phyloP scores from a whole-genome alignment of 2,329 filamentous ascomycete genomes.

The Fusarium sp. region DNA sequence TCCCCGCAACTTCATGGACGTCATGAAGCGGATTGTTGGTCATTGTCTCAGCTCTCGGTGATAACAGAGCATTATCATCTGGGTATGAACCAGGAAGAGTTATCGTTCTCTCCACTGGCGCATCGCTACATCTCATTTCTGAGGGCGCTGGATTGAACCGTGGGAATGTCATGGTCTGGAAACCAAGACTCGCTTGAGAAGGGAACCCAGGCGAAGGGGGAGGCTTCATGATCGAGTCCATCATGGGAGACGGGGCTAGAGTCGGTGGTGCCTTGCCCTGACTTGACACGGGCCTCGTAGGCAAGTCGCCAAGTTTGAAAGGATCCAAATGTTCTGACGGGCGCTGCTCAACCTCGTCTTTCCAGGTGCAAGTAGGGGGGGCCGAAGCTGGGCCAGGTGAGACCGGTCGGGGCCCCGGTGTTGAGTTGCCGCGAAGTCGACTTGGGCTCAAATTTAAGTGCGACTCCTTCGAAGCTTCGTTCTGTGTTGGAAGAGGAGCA shows the following conservation, averaged over 20 bases:
- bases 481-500: conserved; percentile 69
- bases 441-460: conserved; percentile 55
- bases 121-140: conserved; percentile 28
- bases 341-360: conserved; percentile 59
- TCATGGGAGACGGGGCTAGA: conserved; percentile 22
- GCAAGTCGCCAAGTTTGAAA: conserved; percentile 42
- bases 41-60: conserved; percentile 78
- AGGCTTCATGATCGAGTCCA: conserved; percentile 51
- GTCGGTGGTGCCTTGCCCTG: conserved; percentile 29
- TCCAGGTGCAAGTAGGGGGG: conserved; percentile 72
- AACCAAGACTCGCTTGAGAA: conserved; percentile 55
- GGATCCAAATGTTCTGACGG: conserved; percentile 28
- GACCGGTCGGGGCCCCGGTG: conserved; percentile 61
- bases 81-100: conserved; percentile 50
- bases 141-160: conserved; percentile 35
- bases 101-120: conserved; percentile 51
- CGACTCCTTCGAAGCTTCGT: conserved; percentile 56
- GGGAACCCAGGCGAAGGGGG: conserved; percentile 61
- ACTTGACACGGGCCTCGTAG: conserved; percentile 53
- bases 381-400: conserved; percentile 75
- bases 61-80: conserved; percentile 71
- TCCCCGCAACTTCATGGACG: conserved; percentile 56
- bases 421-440: conserved; percentile 65
- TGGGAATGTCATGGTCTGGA: conserved; percentile 53
- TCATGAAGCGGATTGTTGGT: conserved; percentile 74